Evolutionary conservation across 1,284 basidiomycete species (phyloP), one percentile per base, ranked within the genome.

Genomic region (Coniferiporia sulphurascens): DNA sequence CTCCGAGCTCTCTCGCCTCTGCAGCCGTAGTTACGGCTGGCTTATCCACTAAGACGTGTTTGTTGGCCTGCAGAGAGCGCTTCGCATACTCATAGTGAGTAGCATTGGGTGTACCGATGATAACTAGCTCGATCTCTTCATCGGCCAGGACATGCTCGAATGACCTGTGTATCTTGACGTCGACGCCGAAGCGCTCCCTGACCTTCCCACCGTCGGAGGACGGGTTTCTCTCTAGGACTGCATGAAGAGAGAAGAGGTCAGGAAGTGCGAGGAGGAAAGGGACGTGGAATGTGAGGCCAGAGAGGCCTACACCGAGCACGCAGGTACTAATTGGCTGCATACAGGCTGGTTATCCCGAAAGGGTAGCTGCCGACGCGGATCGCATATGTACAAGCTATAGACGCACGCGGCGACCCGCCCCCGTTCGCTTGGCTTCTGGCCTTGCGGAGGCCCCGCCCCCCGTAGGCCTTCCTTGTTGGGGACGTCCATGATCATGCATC

Each of bases 41-140:
- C 71, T 95, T 95, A 71, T 95, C 93, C 48, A 93, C 83, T 51
- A 95, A 83, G 21, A 85, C 88, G 68, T 93, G 89, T 71, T 93
- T 93, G 34, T 88, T 89, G 0, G 87, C 85, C 63, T 85, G 74
- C 41, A 92, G 72, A 5, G 79, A 80, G 4, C 78, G 78, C 70
- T 86, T 86, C n/a, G 81, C 79, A 60, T 85, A 85, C 5, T 76
- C 71, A 69, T 85, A 91, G 71, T 95, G 93, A 0, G 91, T 93
- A 51, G 86, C 77, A 68, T 87, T 94, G 1, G 91, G 91, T 0
- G 90, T 93, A 44, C 81, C 84, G 52, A 95, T 76, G 59, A 93
- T 81, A 55, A 89, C 74, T 15, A 89, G 77, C 65, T 89, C 86
- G 48, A 89, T 73, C 56, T 85, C 78, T 0, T 76, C 69, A 66